phyloP scores from a whole-genome alignment of 495 filamentous ascomycete genomes.

The Penicillium bovifimosum region DNA sequence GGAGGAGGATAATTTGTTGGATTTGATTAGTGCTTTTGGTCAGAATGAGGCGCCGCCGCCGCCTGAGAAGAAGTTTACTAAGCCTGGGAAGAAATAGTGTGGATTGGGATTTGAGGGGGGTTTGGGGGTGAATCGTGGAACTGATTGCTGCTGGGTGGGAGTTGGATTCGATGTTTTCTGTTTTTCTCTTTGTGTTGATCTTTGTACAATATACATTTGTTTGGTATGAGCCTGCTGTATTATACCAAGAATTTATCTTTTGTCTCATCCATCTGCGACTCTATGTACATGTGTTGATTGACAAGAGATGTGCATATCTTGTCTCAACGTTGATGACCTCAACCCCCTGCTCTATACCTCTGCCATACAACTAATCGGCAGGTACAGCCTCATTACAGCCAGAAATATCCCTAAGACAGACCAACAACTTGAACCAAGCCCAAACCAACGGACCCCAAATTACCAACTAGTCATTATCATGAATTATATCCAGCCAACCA shows the following conservation, averaged over 20 bases:
- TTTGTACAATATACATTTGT: conserved; percentile 28
- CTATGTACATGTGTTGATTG: background rate
- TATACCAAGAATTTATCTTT: conserved; percentile 10
- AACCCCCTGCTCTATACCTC: too few relatives aligned
- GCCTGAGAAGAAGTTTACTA: conserved; percentile 22
- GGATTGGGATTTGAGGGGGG: too few relatives aligned
- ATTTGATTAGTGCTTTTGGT: conserved; percentile 65
- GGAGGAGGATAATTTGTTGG: conserved; percentile 56
- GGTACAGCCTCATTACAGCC: too few relatives aligned
- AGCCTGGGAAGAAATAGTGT: conserved; percentile 22
- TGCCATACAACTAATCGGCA: too few relatives aligned
- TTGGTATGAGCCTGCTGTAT: conserved; percentile 12
- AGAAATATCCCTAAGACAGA: too few relatives aligned
- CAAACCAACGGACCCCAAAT: too few relatives aligned
- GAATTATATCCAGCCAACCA: too few relatives aligned
- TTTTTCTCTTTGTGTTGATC: conserved; percentile 15
- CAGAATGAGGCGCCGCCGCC: conserved; percentile 31
- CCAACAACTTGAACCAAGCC: too few relatives aligned
- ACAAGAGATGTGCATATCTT: too few relatives aligned
- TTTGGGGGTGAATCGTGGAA: background rate
- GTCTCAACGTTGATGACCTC: too few relatives aligned
- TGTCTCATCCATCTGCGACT: background rate
- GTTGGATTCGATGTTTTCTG: conserved; percentile 13
- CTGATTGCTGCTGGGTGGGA: conserved; percentile 11
- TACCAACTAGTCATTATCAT: too few relatives aligned